Conservation (phyloP, 2,329 filamentous ascomycete genomes). For the Colletotrichum magnum region DNA sequence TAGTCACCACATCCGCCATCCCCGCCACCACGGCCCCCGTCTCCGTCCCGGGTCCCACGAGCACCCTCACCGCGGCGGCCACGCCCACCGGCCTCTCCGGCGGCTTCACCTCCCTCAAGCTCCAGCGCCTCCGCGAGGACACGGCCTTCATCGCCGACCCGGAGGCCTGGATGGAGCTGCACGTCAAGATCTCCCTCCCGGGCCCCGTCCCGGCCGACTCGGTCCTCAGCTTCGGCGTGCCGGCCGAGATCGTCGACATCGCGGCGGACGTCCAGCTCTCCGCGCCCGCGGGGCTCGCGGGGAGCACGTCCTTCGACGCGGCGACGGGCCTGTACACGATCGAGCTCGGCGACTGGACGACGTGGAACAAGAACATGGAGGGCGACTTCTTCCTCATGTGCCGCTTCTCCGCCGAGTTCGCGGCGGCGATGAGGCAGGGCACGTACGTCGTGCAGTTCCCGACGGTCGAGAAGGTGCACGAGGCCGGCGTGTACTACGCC, state of each 20-base stretch:
- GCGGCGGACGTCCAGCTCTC: slow-evolving; percentile 10
- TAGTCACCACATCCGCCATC: neutral
- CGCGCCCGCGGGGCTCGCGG: neutral
- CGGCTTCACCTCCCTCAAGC: slow-evolving; percentile 28
- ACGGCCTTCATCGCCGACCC: slow-evolving; percentile 23
- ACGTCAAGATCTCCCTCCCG: slow-evolving; percentile 30
- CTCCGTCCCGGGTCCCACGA: slow-evolving; percentile 37
- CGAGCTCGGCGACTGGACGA: slow-evolving; percentile 23
- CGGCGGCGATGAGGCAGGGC: slow-evolving; percentile 22
- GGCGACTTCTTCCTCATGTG: slow-evolving; percentile 40
- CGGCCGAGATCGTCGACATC: slow-evolving; percentile 32
- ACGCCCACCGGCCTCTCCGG: slow-evolving; percentile 34
- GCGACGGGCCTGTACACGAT: slow-evolving; percentile 25
- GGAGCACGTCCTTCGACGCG: slow-evolving; percentile 17
- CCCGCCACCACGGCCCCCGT: slow-evolving; percentile 1
- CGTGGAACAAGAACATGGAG: slow-evolving; percentile 39
- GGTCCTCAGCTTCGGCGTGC: slow-evolving; percentile 28
- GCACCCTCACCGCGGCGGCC: slow-evolving; percentile 28
- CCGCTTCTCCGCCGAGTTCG: slow-evolving; percentile 32
- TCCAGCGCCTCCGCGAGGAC: slow-evolving; percentile 22
- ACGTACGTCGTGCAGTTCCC: slow-evolving; percentile 37
- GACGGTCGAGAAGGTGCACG: slow-evolving; percentile 15
- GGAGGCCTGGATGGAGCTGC: slow-evolving; percentile 36
- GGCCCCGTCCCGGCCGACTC: slow-evolving; percentile 19
- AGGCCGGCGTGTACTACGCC: slow-evolving; percentile 22